These are phyloP conservation scores for Macrophomina tecta DNA, from an alignment of 2,329 filamentous ascomycete species.

Conservation along the genomic window DNA sequence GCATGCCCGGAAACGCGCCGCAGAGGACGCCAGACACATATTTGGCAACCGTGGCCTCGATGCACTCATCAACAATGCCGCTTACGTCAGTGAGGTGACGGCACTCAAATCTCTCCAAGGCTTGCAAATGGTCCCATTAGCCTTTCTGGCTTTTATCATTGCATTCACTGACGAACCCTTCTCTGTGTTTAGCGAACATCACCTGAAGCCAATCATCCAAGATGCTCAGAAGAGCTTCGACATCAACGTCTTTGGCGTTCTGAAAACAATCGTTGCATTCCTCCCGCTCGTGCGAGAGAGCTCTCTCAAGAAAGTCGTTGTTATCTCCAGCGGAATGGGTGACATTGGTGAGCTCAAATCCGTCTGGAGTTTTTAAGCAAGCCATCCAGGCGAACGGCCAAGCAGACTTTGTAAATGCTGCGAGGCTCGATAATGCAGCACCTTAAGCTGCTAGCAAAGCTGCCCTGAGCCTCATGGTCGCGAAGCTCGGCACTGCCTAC, in stretches of 20 bases:
- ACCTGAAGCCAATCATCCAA: slow-evolving; percentile 41
- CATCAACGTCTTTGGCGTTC: slow-evolving; percentile 59
- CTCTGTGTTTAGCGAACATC: slow-evolving; percentile 36
- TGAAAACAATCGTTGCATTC: slow-evolving; percentile 61
- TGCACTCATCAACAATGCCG: slow-evolving; percentile 61
- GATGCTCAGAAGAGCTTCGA: slow-evolving; percentile 45
- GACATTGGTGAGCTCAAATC: slow-evolving; percentile 42
- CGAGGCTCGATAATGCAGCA: slow-evolving; percentile 42
- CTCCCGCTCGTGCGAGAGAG: slow-evolving; percentile 60
- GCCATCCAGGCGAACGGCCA: not conserved
- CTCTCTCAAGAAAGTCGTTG: slow-evolving; percentile 60
- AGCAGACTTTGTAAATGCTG: slow-evolving; percentile 47
- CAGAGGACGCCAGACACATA: slow-evolving; percentile 32
- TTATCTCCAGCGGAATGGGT: slow-evolving; percentile 55
- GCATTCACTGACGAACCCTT: not conserved
- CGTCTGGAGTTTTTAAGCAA: not conserved
- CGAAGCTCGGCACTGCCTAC: slow-evolving; percentile 55
- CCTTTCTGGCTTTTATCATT: not conserved
- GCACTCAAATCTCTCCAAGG: slow-evolving; percentile 43
- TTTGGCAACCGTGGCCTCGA: slow-evolving; percentile 47
- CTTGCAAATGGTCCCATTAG: slow-evolving; percentile 42
- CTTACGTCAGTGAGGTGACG: slow-evolving; percentile 39
- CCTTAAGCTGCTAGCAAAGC: slow-evolving; percentile 60
- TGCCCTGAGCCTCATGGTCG: slow-evolving; percentile 58
- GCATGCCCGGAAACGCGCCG: slow-evolving; percentile 33